A percentile compares a stretch with the other conserved stretches of the same genome.
These are phyloP conservation scores for Elaphomyces granulatus DNA, from an alignment of 495 filamentous ascomycete species.

Conservation along the genomic window DNA sequence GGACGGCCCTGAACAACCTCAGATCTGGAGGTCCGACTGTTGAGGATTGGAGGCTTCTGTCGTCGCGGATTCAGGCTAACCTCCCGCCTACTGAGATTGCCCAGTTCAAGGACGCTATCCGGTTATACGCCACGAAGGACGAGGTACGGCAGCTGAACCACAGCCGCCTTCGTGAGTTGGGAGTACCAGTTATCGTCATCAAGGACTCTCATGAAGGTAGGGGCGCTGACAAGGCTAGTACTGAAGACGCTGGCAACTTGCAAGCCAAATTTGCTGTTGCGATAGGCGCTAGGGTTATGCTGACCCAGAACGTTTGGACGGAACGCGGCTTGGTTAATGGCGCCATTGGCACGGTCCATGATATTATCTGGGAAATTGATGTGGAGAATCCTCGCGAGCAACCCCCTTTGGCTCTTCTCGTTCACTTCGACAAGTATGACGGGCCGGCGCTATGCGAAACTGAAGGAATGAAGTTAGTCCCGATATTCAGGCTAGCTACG, in stretches of 20 bases:
- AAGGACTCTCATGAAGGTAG: not conserved
- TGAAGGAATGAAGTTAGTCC: not conserved
- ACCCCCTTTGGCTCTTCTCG: not conserved
- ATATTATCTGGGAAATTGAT: not conserved
- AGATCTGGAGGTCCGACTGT: not conserved
- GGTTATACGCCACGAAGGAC: not conserved
- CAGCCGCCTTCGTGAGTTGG: not conserved
- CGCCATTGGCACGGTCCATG: not conserved
- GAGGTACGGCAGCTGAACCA: no score
- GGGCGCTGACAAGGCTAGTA: not conserved
- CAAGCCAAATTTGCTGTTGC: not conserved
- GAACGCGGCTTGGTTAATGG: not conserved
- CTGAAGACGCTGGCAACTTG: not conserved
- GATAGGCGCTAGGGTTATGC: not conserved
- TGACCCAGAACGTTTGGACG: not conserved
- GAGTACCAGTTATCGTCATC: not conserved
- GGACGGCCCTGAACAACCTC: not conserved
- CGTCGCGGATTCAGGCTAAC: not conserved
- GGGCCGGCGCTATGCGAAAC: not conserved
- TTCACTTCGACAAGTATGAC: not conserved
- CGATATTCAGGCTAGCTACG: not conserved
- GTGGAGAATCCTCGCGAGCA: not conserved
- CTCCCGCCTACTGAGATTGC: not conserved
- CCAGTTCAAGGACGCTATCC: not conserved
- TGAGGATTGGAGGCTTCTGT: not conserved